A percentile compares a stretch with the other conserved stretches of the same genome.
Evolutionary conservation across 257 asterid genomes (phyloP).

Genomic region (Anisodus tanguticus): DNA sequence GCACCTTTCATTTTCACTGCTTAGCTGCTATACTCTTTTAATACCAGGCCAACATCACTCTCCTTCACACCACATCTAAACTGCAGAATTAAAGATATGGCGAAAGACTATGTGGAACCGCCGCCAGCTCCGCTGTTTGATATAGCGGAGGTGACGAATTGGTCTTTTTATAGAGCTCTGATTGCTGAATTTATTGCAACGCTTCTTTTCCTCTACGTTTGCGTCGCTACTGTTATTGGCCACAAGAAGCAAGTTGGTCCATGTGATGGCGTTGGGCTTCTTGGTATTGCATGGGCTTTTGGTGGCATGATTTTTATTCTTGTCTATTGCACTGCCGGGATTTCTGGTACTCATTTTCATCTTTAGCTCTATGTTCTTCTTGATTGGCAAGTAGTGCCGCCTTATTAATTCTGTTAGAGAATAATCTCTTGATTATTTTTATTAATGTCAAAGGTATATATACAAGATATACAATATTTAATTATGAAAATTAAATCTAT

Average conservation of each 20-base stretch:
- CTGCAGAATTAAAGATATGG: background rate
- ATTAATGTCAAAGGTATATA: too few relatives aligned
- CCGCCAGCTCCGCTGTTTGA: slow-evolving; percentile 32
- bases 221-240: slow-evolving; percentile 35
- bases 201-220: slow-evolving; percentile 34
- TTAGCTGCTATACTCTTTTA: background rate
- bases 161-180: slow-evolving; percentile 39
- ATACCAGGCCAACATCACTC: background rate
- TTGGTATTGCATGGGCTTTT: slow-evolving; percentile 38
- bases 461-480: too few relatives aligned
- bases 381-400: too few relatives aligned
- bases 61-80: background rate
- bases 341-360: slow-evolving; percentile 29
- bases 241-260: slow-evolving; percentile 30
- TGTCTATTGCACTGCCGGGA: slow-evolving; percentile 37
- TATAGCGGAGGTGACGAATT: slow-evolving; percentile 22
- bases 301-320: slow-evolving; percentile 37
- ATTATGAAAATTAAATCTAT: too few relatives aligned
- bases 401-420: too few relatives aligned
- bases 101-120: slow-evolving; percentile 30
- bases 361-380: too few relatives aligned
- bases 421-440: too few relatives aligned
- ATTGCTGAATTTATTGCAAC: slow-evolving; percentile 37
- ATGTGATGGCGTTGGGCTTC: slow-evolving; percentile 31
- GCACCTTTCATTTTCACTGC: background rate